Conservation (phyloP, 1,284 basidiomycete genomes). For the Melampsora larici-populina region DNA sequence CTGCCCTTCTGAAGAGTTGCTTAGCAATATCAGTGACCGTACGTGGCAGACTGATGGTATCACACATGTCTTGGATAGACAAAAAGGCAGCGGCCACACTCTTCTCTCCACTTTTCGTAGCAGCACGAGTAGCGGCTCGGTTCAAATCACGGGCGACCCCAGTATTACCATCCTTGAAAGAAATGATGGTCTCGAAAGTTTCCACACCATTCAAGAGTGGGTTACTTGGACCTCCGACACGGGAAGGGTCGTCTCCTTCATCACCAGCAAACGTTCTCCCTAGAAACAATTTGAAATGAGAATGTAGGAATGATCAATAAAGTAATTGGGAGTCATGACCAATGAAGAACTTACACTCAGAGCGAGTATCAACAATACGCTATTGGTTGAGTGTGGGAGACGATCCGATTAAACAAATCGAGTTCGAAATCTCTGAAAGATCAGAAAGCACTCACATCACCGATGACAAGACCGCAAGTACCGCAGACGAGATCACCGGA, state of each 20-base stretch:
- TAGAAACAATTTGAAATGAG: conserved; percentile 33
- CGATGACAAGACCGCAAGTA: conserved; percentile 72
- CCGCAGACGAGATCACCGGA: conserved; percentile 97
- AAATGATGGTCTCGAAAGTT: conserved; percentile 89
- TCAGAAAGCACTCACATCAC: conserved; percentile 17
- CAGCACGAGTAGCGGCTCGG: conserved; percentile 76
- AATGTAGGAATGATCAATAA: background rate
- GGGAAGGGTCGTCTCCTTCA: conserved; percentile 92
- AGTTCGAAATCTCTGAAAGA: background rate
- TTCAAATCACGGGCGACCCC: conserved; percentile 89
- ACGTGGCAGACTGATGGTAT: conserved; percentile 89
- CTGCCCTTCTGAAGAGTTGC: conserved; percentile 92
- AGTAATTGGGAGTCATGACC: conserved; percentile 45
- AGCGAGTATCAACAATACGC: conserved; percentile 92
- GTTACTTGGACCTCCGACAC: conserved; percentile 94
- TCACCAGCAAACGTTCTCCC: conserved; percentile 95
- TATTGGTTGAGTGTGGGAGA: conserved; percentile 65
- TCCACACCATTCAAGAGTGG: conserved; percentile 87
- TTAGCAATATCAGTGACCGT: conserved; percentile 92
- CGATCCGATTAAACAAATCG: background rate
- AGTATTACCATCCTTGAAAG: conserved; percentile 87
- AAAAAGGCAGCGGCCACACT: conserved; percentile 66
- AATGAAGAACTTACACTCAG: conserved; percentile 67
- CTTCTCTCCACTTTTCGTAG: conserved; percentile 50
- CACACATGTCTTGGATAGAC: conserved; percentile 87